These are phyloP conservation scores for Tricholoma terreum DNA, from an alignment of 768 basidiomycete genomes.

Conservation along the genomic window DNA sequence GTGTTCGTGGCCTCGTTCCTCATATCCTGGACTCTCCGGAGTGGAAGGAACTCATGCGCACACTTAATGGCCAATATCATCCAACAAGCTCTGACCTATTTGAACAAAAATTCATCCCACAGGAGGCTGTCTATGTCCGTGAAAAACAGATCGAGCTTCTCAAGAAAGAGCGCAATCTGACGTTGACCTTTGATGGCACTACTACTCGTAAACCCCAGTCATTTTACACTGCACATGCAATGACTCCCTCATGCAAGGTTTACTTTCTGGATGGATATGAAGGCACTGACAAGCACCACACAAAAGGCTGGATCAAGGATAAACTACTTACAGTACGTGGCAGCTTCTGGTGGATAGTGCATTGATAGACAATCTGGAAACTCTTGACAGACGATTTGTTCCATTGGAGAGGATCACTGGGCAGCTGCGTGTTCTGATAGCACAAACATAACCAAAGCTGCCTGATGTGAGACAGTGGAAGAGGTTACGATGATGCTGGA, in stretches of 20 bases:
- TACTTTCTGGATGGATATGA: slow-evolving; percentile 3
- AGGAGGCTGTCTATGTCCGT: neutral
- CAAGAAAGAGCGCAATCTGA: neutral
- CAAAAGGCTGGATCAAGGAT: neutral
- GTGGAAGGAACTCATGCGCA: neutral
- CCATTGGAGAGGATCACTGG: neutral
- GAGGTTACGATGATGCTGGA: neutral
- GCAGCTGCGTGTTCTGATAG: neutral
- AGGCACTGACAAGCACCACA: slow-evolving; percentile 1
- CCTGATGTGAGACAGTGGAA: neutral
- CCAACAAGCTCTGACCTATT: neutral
- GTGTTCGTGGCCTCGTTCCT: neutral
- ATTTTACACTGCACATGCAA: neutral
- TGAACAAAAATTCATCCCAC: neutral
- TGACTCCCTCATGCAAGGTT: neutral
- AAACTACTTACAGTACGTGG: neutral
- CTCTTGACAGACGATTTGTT: no score
- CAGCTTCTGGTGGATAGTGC: neutral
- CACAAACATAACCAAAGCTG: neutral
- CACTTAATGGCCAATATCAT: neutral
- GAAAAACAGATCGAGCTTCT: neutral
- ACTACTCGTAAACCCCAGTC: neutral
- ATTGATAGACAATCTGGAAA: neutral
- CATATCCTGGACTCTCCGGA: neutral
- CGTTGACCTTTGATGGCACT: neutral